These are phyloP conservation scores for Colletotrichum acutatum DNA, from an alignment of 2,329 filamentous ascomycete genomes.

Conservation along the genomic window DNA sequence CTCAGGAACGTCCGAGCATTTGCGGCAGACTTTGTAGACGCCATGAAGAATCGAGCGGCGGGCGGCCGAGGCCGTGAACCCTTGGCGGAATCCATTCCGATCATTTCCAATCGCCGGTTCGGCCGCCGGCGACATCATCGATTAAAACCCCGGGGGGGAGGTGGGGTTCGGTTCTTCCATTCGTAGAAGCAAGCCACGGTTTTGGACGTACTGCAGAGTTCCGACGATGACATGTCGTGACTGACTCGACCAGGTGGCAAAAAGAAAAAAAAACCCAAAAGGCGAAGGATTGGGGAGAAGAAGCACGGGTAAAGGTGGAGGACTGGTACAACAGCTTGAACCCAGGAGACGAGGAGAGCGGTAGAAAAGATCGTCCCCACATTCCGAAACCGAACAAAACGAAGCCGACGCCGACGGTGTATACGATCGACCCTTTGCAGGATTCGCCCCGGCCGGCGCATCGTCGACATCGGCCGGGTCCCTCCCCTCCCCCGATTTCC, in stretches of 20 bases:
- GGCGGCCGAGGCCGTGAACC: background rate
- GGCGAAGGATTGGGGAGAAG: no score
- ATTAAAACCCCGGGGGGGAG: background rate
- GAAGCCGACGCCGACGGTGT: background rate
- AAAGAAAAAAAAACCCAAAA: no score
- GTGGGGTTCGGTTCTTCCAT: no score
- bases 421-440: background rate
- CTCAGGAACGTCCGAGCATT: background rate
- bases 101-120: background rate
- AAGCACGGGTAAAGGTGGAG: background rate
- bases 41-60: background rate
- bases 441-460: background rate
- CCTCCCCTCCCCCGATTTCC: background rate
- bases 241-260: background rate
- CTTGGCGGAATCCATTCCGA: background rate
- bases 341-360: no score
- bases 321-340: background rate
- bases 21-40: no score
- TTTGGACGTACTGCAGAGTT: background rate
- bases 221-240: constrained; percentile 8
- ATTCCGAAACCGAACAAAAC: background rate
- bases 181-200: background rate
- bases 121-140: background rate
- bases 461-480: background rate
- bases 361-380: background rate